phyloP scores from a whole-genome alignment of 805 yeast genomes.

The Maudiozyma turicensis region DNA sequence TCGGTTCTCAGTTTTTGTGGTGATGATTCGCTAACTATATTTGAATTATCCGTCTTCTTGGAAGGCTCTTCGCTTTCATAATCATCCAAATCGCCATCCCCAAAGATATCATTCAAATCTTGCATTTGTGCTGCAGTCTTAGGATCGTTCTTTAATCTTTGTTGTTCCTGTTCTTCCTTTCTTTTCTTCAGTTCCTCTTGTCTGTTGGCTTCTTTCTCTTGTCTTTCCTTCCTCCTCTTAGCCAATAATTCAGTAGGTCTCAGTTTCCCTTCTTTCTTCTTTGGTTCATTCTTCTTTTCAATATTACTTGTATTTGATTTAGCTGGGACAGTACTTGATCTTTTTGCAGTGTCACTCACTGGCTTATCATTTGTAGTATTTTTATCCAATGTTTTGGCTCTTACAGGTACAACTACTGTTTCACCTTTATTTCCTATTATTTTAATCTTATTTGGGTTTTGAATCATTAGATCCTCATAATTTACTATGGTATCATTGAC shows the following conservation, averaged over 20 bases:
- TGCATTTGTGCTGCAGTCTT: constrained; percentile 24
- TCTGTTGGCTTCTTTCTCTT: constrained; percentile 22
- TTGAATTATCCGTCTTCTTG: neutral
- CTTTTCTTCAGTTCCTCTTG: constrained; percentile 22
- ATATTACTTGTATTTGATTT: neutral
- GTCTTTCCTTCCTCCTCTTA: constrained; percentile 26
- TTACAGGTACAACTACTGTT: neutral
- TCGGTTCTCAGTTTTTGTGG: constrained; percentile 1
- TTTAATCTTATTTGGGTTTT: constrained; percentile 12
- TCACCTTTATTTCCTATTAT: neutral
- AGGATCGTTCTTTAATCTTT: constrained; percentile 11
- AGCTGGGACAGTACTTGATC: constrained; percentile 6
- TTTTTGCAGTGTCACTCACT: neutral
- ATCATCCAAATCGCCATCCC: constrained; percentile 22
- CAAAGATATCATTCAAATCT: constrained; percentile 22
- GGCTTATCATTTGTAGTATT: neutral
- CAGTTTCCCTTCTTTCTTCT: constrained; percentile 17
- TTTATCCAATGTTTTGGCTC: constrained; percentile 11
- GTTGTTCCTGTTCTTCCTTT: constrained; percentile 10
- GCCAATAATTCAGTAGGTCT: constrained; percentile 26
- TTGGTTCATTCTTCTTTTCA: constrained; percentile 2
- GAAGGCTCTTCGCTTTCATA: constrained; percentile 14
- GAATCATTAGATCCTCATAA: constrained; percentile 10
- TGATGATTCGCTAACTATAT: neutral
- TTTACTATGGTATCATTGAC: constrained; percentile 12